Conservation (phyloP, 116 monocot species). For the Iris pallida region DNA sequence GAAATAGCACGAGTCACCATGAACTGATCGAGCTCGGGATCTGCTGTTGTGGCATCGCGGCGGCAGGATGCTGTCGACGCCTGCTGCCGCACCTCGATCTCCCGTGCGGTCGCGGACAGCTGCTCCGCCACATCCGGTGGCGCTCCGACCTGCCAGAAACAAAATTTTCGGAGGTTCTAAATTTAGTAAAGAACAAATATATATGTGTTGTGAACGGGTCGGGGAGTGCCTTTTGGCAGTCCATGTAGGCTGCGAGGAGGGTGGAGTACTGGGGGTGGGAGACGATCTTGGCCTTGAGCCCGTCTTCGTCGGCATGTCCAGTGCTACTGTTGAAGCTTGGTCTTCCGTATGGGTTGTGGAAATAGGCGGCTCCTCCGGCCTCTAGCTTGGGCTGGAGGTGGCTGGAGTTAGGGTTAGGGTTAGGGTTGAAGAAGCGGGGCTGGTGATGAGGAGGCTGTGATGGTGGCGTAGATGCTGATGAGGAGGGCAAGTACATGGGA, state of each 20-base stretch:
- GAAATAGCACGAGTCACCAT: conserved; percentile 22
- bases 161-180: no score
- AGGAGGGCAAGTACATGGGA: conserved; percentile 12
- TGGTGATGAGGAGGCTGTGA: neutral
- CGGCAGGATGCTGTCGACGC: conserved; percentile 8
- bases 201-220: no score
- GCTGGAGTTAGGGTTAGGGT: conserved; percentile 6
- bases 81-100: conserved; percentile 25
- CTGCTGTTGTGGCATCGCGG: conserved; percentile 12
- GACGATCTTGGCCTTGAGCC: conserved; percentile 90
- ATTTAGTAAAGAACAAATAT: no score
- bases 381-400: neutral
- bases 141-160: conserved; percentile 30
- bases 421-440: neutral
- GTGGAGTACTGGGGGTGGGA: conserved; percentile 77
- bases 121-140: conserved; percentile 39
- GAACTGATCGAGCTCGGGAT: conserved; percentile 72
- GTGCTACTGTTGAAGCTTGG: neutral
- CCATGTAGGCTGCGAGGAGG: conserved; percentile 86
- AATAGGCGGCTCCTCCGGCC: neutral
- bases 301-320: conserved; percentile 30
- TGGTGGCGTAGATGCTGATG: neutral
- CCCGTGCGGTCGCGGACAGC: conserved; percentile 21
- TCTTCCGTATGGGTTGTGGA: conserved; percentile 6
- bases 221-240: conserved; percentile 77